A percentile compares a stretch with the other conserved stretches of the same genome.
Conservation (phyloP, 2,329 filamentous ascomycete species). For the Fusarium pininemorale region DNA sequence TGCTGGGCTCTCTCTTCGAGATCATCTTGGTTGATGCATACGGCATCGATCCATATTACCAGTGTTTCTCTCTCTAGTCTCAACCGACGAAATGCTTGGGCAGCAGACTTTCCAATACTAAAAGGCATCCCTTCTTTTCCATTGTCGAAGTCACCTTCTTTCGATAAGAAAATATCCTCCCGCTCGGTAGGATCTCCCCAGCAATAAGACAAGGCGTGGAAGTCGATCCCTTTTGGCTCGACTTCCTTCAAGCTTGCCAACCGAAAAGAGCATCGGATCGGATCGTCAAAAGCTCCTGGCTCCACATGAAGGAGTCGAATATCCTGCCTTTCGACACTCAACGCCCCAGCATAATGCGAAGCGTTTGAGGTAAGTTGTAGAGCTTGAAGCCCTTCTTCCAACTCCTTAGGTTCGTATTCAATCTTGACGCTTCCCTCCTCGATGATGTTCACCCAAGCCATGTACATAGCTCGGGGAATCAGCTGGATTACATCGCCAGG, state of each 20-base stretch:
- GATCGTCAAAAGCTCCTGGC: constrained; percentile 13
- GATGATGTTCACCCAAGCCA: constrained; percentile 31
- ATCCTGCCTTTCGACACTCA: not conserved
- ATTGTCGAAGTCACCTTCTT: rapidly evolving
- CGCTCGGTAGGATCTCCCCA: constrained; percentile 22
- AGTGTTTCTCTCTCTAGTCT: not conserved
- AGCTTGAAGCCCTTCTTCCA: not conserved
- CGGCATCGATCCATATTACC: constrained; percentile 33
- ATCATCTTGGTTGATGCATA: constrained; percentile 37
- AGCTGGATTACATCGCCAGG: constrained; percentile 26
- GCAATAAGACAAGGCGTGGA: constrained; percentile 26
- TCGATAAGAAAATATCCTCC: not conserved
- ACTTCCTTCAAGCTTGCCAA: not conserved
- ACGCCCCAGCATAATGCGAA: not conserved
- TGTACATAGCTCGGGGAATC: constrained; percentile 26
- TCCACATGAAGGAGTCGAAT: constrained; percentile 19
- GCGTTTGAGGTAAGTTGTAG: not conserved
- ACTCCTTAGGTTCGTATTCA: constrained; percentile 4
- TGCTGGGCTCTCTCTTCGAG: constrained; percentile 28
- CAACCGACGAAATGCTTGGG: constrained; percentile 7
- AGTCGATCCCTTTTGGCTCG: not conserved
- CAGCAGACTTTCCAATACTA: constrained; percentile 14
- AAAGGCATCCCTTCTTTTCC: not conserved
- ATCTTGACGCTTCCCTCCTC: constrained; percentile 20
- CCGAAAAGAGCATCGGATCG: constrained; percentile 5